These are phyloP conservation scores for Wickerhamiella azymoides DNA, from an alignment of 805 yeast species.

Conservation along the genomic window DNA sequence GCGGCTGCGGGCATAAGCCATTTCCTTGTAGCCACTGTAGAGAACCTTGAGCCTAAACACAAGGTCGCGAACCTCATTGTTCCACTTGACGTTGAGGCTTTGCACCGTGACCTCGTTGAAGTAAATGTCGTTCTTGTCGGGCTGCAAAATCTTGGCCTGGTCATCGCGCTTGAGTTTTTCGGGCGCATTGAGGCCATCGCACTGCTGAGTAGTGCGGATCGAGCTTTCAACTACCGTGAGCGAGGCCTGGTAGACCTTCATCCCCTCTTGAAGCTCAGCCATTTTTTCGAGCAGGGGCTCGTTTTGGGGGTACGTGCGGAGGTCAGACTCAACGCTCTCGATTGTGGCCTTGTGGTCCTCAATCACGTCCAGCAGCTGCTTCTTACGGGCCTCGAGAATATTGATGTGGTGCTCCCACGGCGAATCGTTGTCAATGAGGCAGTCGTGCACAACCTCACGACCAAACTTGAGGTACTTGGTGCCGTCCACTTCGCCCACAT, in stretches of 20 bases:
- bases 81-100: slow-evolving; percentile 67
- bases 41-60: slow-evolving; percentile 46
- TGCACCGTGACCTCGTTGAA: slow-evolving; percentile 62
- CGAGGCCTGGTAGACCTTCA: slow-evolving; percentile 3
- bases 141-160: neutral
- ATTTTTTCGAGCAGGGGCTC: neutral
- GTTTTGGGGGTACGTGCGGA: neutral
- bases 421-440: slow-evolving; percentile 31
- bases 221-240: neutral
- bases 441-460: slow-evolving; percentile 44
- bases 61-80: slow-evolving; percentile 49
- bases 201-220: slow-evolving; percentile 2
- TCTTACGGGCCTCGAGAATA: slow-evolving; percentile 20
- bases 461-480: slow-evolving; percentile 34
- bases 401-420: slow-evolving; percentile 21
- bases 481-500: slow-evolving; percentile 20
- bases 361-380: slow-evolving; percentile 22
- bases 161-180: neutral
- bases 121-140: slow-evolving; percentile 23
- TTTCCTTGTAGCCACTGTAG: slow-evolving; percentile 33
- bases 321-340: slow-evolving; percentile 18
- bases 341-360: slow-evolving; percentile 23
- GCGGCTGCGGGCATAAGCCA: slow-evolving; percentile 32
- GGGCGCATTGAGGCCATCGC: neutral
- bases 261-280: neutral